Conservation (phyloP, 2,329 filamentous ascomycete genomes). For the Trichoderma cornu-damae region DNA sequence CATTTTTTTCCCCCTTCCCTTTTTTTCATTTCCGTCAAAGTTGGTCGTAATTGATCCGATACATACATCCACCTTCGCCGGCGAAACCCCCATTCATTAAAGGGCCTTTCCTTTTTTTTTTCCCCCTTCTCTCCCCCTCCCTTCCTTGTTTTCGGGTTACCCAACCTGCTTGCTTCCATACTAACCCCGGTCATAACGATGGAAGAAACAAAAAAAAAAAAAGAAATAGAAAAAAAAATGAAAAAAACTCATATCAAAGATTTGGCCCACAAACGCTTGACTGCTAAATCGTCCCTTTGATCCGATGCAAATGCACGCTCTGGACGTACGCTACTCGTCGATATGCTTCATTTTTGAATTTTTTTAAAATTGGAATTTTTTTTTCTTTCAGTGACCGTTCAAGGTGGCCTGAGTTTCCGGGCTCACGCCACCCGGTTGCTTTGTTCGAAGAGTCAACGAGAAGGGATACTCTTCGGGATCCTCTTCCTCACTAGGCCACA, state of each 20-base stretch:
- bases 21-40: not conserved
- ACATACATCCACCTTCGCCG: not conserved
- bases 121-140: not conserved
- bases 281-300: not conserved
- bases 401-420: conserved; percentile 20
- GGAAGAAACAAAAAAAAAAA: conserved; percentile 11
- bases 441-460: conserved; percentile 52
- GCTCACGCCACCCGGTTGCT: conserved; percentile 40
- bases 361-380: not conserved
- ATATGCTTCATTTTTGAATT: not conserved
- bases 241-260: conserved; percentile 14
- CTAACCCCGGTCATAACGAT: not conserved
- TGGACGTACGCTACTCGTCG: not conserved
- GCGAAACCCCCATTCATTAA: not conserved
- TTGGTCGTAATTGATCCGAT: not conserved
- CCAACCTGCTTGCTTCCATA: conserved; percentile 12
- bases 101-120: too few species aligned
- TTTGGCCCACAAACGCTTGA: not conserved
- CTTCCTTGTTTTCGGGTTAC: not conserved
- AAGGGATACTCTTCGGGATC: conserved; percentile 70
- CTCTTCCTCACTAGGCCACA: conserved; percentile 77
- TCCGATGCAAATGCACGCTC: conserved; percentile 4
- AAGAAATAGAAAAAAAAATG: too few species aligned
- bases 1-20: not conserved
- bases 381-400: conserved; percentile 21